phyloP scores from a whole-genome alignment of 2,329 filamentous ascomycete genomes.

The Botrytis aclada region DNA sequence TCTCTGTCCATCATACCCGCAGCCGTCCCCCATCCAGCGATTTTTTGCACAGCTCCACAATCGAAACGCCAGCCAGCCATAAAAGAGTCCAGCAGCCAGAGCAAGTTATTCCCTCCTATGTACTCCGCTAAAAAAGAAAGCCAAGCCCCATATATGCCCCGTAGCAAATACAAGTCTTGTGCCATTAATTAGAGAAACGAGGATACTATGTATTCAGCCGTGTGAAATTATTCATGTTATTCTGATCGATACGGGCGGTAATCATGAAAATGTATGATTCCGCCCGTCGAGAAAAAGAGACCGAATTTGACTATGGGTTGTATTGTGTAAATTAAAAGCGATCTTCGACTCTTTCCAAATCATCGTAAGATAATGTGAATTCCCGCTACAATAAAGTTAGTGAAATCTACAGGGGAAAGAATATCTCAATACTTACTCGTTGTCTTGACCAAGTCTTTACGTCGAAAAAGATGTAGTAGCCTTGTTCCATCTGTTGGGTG shows the following conservation, averaged over 20 bases:
- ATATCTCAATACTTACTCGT: slow-evolving; percentile 47
- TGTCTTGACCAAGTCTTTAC: slow-evolving; percentile 60
- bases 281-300: not conserved
- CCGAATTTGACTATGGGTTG: not conserved
- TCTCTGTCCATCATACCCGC: not conserved
- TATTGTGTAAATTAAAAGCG: slow-evolving; percentile 20
- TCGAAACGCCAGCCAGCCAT: slow-evolving; percentile 16
- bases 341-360: slow-evolving; percentile 50
- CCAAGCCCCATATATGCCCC: slow-evolving; percentile 23
- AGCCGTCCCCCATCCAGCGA: slow-evolving; percentile 1
- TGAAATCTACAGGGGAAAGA: not conserved
- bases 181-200: slow-evolving; percentile 11
- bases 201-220: not conserved
- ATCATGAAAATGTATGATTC: not conserved
- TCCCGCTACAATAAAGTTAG: slow-evolving; percentile 47
- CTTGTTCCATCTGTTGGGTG: slow-evolving; percentile 58
- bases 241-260: slow-evolving; percentile 6
- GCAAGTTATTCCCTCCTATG: slow-evolving; percentile 7
- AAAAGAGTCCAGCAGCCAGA: slow-evolving; percentile 10
- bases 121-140: slow-evolving; percentile 24
- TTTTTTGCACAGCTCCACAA: not conserved
- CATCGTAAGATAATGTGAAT: slow-evolving; percentile 58
- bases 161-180: slow-evolving; percentile 17
- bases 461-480: slow-evolving; percentile 66
- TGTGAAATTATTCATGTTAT: not conserved